Evolutionary conservation across 208 protist species (phyloP), one percentile per base, ranked within the genome.

Genomic region (Crithidia acanthocephali): DNA sequence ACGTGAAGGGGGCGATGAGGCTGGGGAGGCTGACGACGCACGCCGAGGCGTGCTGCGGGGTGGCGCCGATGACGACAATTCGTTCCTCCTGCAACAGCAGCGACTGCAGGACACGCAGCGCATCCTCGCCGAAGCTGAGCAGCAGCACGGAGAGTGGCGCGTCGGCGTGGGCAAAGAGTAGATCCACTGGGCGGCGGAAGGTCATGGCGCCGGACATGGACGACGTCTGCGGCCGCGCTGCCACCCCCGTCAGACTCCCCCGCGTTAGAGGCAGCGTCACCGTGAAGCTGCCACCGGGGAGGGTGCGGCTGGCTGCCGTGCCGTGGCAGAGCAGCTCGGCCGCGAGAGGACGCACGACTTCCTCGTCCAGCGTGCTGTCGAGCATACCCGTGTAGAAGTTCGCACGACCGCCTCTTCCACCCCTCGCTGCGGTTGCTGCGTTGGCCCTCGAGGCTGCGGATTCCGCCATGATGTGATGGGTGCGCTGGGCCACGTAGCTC

Each of bases 31-130:
- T 88, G 30, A 91, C 69, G n/a, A 86, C 90, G 48, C 90, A 95
- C 23, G 90, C 86, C 0, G 87, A 81, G 8, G 87, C 90, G 73
- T 95, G 90, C 69, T 95, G 90, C 15, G 90, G 73, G 0, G 84
- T 90, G 48, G 76, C 78, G 4, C 87, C 90, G 59, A 95, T 78
- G 51, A 95, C 74, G 7, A 95, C 74, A 10, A 95, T 56, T 18
- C 85, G 80, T 56, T 76, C 74, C 60, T 90, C 85, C 35, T 86
- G 82, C 60, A 81, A 10, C 8, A 95, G 72, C 10, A 95, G 76
- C 16, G 85, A 81, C 63, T 90, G 85, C 66, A 95, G 81, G 11
- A 91, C 79, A 11, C 85, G 86, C 23, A 95, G 51, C 2, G 85
- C 84, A 51, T 90, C 81, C 33, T 82, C 84, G 10, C 79, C 83